phyloP scores from a whole-genome alignment of 2,329 filamentous ascomycete genomes.

The Cladophialophora carrionii region DNA sequence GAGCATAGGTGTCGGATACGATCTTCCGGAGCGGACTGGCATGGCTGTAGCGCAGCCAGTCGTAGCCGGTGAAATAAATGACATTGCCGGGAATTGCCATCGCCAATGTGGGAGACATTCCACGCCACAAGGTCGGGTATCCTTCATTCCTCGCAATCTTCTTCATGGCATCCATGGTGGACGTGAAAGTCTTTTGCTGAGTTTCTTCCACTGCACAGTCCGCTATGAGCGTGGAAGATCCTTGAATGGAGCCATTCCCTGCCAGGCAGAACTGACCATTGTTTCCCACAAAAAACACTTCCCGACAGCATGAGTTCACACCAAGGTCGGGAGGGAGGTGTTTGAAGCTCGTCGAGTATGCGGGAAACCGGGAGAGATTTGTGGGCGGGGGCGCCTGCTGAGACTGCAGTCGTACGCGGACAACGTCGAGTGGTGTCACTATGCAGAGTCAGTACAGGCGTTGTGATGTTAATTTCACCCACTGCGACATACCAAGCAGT shows the following conservation, averaged over 20 bases:
- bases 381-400: constrained; percentile 62
- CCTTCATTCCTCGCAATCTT: constrained; percentile 97
- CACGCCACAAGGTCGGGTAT: constrained; percentile 82
- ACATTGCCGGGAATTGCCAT: constrained; percentile 97
- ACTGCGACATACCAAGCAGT: constrained; percentile 71
- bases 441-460: constrained; percentile 28
- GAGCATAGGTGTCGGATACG: constrained; percentile 71
- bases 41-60: constrained; percentile 79
- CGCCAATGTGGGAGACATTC: constrained; percentile 86
- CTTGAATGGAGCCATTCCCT: constrained; percentile 50
- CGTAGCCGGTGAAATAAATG: constrained; percentile 98
- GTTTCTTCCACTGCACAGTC: constrained; percentile 88
- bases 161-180: constrained; percentile 85
- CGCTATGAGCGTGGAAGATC: constrained; percentile 54
- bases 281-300: constrained; percentile 95
- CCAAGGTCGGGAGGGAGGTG: constrained; percentile 82
- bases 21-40: constrained; percentile 70
- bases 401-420: constrained; percentile 90
- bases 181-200: constrained; percentile 80
- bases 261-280: constrained; percentile 79
- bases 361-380: constrained; percentile 61
- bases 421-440: constrained; percentile 96
- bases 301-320: constrained; percentile 90
- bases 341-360: constrained; percentile 59
- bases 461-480: constrained; percentile 9